These are phyloP conservation scores for Penicillium riverlandense DNA, from an alignment of 495 filamentous ascomycete genomes.

Conservation along the genomic window DNA sequence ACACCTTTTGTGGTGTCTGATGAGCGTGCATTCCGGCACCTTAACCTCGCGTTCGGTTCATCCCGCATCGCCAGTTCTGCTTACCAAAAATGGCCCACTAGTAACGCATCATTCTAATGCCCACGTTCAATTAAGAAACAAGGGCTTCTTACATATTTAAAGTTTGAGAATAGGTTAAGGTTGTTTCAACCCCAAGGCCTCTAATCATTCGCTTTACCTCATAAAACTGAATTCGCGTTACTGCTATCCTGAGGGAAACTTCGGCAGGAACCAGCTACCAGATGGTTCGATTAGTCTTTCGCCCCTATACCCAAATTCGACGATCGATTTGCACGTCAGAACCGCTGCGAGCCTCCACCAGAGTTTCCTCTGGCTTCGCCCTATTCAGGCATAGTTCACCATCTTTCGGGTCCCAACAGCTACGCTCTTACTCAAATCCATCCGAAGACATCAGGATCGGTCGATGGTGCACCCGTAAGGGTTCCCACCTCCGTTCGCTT, in stretches of 20 bases:
- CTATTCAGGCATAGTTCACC: slow-evolving; percentile 59
- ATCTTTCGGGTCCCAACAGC: slow-evolving; percentile 60
- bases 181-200: slow-evolving; percentile 65
- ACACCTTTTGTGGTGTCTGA: slow-evolving; percentile 63
- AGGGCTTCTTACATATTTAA: slow-evolving; percentile 71
- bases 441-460: slow-evolving; percentile 68
- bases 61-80: slow-evolving; percentile 62
- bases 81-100: slow-evolving; percentile 67
- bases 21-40: slow-evolving; percentile 65
- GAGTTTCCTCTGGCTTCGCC: slow-evolving; percentile 73
- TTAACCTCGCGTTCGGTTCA: slow-evolving; percentile 66
- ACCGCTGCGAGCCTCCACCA: slow-evolving; percentile 65
- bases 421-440: slow-evolving; percentile 73
- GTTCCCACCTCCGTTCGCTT: slow-evolving; percentile 62
- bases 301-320: slow-evolving; percentile 57
- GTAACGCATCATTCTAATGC: slow-evolving; percentile 59
- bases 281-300: slow-evolving; percentile 66
- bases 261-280: slow-evolving; percentile 44
- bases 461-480: slow-evolving; percentile 57
- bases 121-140: slow-evolving; percentile 64
- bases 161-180: slow-evolving; percentile 73
- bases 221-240: slow-evolving; percentile 64
- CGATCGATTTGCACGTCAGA: slow-evolving; percentile 72
- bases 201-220: slow-evolving; percentile 76
- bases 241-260: slow-evolving; percentile 73